Base-by-base conservation (phyloP, 257 asterid genomes). In the Eucommia ulmoides region DNA sequence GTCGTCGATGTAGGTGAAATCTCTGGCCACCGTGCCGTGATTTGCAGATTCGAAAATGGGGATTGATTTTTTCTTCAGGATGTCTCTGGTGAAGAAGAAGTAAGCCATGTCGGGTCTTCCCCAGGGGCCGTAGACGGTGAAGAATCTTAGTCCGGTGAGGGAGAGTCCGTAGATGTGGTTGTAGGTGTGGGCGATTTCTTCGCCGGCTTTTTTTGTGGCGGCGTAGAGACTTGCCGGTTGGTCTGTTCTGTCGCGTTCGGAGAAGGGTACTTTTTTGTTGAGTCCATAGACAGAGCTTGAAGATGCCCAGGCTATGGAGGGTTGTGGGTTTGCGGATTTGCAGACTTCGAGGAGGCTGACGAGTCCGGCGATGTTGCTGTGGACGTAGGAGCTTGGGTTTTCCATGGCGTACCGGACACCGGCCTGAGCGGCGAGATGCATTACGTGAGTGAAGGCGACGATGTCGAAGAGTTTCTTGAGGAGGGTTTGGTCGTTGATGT, bases 61-160 rank as follows among this genome's bases (percentile, higher is more conserved):
- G 44, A 89, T 84, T 1, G 93, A 65, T 56, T 84, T 89, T 26
- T 94, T 96, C 68, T 74, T 89, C 93, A 89, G 69, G 12, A 89
- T 84, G 68, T 89, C 97, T 68, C 63, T 76, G 0, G 88, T 85
- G 33, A 89, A 89, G 45, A 89, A 89, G 93, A 85, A 89, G 64
- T 89, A 89, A 0, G 97, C 97, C 97, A 89, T 89, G 23, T 89
- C 97, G 18, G 97, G 97, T 74, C 97, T 71, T 45, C 97, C 97
- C 97, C 96, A 89, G 0, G 97, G 96, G 26, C 97, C 97, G 50
- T 88, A 88, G 35, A 88, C 97, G 4, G 97, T 88, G 70, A 88
- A 88, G 45, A 88, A 88, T 20, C 97, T 72, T 80, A 88, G 70
- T 17, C 95, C 97, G 1, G 97, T 88, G 2, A 88, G 59, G 0